phyloP scores from a whole-genome alignment of 345 rosid species.

The Murraya koenigii region DNA sequence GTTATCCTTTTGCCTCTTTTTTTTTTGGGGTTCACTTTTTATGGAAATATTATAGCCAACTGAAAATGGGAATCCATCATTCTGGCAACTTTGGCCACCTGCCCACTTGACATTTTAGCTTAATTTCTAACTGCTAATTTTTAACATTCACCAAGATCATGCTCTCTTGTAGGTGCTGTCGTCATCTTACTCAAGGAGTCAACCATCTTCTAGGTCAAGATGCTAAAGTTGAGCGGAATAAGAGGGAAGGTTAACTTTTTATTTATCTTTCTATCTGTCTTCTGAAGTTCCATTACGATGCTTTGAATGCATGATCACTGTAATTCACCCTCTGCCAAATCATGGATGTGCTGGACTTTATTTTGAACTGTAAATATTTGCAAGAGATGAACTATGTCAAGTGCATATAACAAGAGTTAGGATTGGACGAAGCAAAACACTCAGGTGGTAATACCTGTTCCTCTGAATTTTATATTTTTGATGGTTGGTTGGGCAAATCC shows the following conservation, averaged over 20 bases:
- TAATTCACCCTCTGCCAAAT: neutral
- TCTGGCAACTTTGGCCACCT: neutral
- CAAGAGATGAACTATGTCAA: neutral
- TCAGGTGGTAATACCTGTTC: neutral
- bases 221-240: conserved; percentile 19
- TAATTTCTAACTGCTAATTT: neutral
- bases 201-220: conserved; percentile 66
- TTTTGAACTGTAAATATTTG: conserved; percentile 5
- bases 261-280: neutral
- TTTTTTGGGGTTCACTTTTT: neutral
- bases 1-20: neutral
- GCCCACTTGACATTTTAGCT: neutral
- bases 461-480: neutral
- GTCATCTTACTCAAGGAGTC: conserved; percentile 77
- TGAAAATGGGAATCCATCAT: neutral
- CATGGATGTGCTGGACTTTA: neutral
- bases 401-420: neutral
- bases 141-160: neutral
- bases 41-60: neutral
- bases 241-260: neutral
- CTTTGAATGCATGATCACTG: neutral
- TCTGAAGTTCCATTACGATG: neutral
- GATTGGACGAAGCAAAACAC: neutral
- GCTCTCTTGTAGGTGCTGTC: conserved; percentile 59
- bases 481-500: conserved; percentile 57